These are phyloP conservation scores for Neurospora sp. DNA, from an alignment of 495 filamentous ascomycete species.

Conservation along the genomic window DNA sequence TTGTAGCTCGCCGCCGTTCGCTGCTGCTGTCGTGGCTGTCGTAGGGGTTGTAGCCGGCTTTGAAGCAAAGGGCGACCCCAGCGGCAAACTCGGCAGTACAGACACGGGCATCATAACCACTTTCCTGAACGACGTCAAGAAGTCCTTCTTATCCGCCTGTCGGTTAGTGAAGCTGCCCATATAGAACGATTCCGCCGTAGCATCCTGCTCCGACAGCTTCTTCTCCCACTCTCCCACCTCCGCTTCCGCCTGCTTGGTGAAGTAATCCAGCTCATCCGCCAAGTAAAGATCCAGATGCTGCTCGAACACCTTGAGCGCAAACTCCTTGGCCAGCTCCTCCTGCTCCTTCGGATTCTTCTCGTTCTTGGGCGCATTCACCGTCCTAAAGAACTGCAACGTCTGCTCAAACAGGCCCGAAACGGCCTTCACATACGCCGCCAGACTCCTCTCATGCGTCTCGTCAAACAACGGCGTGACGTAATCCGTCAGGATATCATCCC, in stretches of 20 bases:
- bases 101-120: conserved; percentile 98
- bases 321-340: conserved; percentile 42
- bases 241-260: conserved; percentile 60
- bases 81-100: conserved; percentile 57
- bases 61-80: conserved; percentile 31
- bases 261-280: conserved; percentile 82
- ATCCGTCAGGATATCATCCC: conserved; percentile 74
- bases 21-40: conserved; percentile 17
- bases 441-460: conserved; percentile 69
- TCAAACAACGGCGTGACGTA: conserved; percentile 83
- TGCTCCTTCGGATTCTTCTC: conserved; percentile 10
- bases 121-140: conserved; percentile 93
- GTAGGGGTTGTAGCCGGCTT: conserved; percentile 24
- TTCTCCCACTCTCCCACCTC: conserved; percentile 83
- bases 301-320: conserved; percentile 68
- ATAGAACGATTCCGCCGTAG: conserved; percentile 82
- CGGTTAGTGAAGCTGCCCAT: conserved; percentile 83
- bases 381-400: conserved; percentile 61
- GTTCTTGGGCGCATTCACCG: conserved; percentile 46
- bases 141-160: conserved; percentile 92
- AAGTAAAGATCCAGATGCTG: conserved; percentile 89
- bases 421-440: conserved; percentile 74
- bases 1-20: conserved; percentile 16
- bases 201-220: conserved; percentile 82
- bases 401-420: conserved; percentile 83